A percentile compares a stretch with the other conserved stretches of the same genome.
phyloP scores from a whole-genome alignment of 345 rosid species.

The Cardiospermum halicacabum region DNA sequence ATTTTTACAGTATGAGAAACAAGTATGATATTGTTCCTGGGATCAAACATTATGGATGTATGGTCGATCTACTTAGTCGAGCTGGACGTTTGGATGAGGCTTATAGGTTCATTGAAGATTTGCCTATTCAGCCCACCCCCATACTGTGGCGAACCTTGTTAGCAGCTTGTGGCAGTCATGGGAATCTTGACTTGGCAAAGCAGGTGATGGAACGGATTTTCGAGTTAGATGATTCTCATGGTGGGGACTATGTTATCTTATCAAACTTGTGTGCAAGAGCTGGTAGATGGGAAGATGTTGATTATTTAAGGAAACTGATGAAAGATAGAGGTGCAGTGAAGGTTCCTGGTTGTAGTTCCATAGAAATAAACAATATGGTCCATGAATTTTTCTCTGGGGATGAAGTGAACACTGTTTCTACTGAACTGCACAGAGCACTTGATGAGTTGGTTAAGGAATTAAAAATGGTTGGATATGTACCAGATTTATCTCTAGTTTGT shows the following conservation, averaged over 20 bases:
- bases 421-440: constrained; percentile 46
- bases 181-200: constrained; percentile 46
- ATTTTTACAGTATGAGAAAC: constrained; percentile 51
- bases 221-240: constrained; percentile 63
- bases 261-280: constrained; percentile 71
- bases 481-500: constrained; percentile 60
- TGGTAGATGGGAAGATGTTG: constrained; percentile 69
- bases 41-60: constrained; percentile 80
- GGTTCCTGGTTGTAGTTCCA: constrained; percentile 81
- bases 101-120: constrained; percentile 47
- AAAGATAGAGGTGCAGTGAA: constrained; percentile 51
- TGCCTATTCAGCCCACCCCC: constrained; percentile 57
- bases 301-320: constrained; percentile 54
- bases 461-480: constrained; percentile 72
- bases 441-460: constrained; percentile 62
- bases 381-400: constrained; percentile 83
- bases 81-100: constrained; percentile 69
- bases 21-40: constrained; percentile 43
- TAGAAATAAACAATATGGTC: constrained; percentile 68
- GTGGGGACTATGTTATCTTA: constrained; percentile 77
- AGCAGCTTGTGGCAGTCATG: constrained; percentile 71
- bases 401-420: constrained; percentile 44
- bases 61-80: constrained; percentile 85
- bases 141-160: constrained; percentile 74
- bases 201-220: constrained; percentile 50